phyloP scores from a whole-genome alignment of 1,284 basidiomycete genomes.

The Ustilago crameri region DNA sequence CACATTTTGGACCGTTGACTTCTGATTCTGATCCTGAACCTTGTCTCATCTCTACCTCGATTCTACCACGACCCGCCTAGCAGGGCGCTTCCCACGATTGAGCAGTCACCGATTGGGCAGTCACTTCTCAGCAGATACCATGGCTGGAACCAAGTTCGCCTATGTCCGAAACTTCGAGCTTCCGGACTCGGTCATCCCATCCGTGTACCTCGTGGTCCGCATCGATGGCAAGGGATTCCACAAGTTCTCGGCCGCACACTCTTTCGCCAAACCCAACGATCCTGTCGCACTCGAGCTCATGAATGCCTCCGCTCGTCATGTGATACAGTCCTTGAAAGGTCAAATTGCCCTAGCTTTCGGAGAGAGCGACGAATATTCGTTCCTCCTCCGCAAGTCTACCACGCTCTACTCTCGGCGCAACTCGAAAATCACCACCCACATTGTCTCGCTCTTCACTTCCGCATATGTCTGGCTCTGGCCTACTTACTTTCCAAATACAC shows the following conservation, averaged over 20 bases:
- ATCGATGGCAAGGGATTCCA: constrained; percentile 96
- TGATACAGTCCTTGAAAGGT: constrained; percentile 74
- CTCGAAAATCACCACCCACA: constrained; percentile 85
- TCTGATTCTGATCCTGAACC: background rate
- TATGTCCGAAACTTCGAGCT: constrained; percentile 93
- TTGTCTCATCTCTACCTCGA: too few species aligned
- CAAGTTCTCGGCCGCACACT: constrained; percentile 87
- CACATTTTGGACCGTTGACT: constrained; percentile 3
- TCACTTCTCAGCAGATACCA: constrained; percentile 63
- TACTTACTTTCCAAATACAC: constrained; percentile 78
- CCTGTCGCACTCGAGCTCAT: constrained; percentile 84
- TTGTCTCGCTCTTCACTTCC: constrained; percentile 92
- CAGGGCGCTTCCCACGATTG: too few species aligned
- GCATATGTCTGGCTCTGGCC: constrained; percentile 90
- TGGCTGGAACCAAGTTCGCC: constrained; percentile 91
- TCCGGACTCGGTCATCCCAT: constrained; percentile 84
- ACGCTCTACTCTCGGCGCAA: constrained; percentile 82
- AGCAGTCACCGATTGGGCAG: too few species aligned
- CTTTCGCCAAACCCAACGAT: constrained; percentile 92
- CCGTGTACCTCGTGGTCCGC: constrained; percentile 85
- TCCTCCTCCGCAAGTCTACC: constrained; percentile 82
- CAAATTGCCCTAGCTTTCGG: constrained; percentile 77
- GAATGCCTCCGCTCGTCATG: constrained; percentile 85
- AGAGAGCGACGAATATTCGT: constrained; percentile 97
- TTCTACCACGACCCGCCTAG: too few species aligned